These are phyloP conservation scores for Clonostachys rhizophaga DNA, from an alignment of 2,329 filamentous ascomycete genomes.

Conservation along the genomic window DNA sequence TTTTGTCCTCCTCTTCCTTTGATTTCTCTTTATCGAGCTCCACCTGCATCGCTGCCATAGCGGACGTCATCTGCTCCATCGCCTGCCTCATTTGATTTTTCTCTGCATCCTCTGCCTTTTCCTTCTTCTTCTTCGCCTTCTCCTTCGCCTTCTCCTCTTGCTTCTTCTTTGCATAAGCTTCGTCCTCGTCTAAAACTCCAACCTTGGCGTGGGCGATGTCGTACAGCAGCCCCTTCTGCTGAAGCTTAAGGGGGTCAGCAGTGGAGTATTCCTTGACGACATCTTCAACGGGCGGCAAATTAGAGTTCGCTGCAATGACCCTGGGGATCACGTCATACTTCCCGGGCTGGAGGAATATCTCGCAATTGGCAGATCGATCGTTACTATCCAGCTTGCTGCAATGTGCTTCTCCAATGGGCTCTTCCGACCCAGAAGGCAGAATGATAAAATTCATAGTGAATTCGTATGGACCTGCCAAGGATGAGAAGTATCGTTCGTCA, in stretches of 20 bases:
- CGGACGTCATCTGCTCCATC: background rate
- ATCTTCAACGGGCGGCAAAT: constrained; percentile 48
- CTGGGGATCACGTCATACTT: constrained; percentile 66
- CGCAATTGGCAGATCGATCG: constrained; percentile 64
- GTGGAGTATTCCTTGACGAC: constrained; percentile 44
- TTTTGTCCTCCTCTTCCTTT: background rate
- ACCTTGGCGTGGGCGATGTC: constrained; percentile 60
- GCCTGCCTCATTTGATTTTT: constrained; percentile 9
- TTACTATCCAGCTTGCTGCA: constrained; percentile 23
- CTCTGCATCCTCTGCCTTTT: constrained; percentile 2
- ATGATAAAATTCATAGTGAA: constrained; percentile 32
- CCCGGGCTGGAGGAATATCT: constrained; percentile 63
- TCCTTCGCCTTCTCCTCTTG: constrained; percentile 18
- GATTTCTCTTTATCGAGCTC: constrained; percentile 2
- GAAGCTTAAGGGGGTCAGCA: constrained; percentile 56
- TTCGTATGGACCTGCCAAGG: constrained; percentile 35
- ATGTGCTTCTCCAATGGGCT: background rate
- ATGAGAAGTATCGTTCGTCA: constrained; percentile 37
- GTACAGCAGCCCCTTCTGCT: constrained; percentile 53
- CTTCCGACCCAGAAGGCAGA: too few species aligned
- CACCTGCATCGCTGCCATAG: background rate
- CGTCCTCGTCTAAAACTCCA: constrained; percentile 44
- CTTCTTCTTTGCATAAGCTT: constrained; percentile 15
- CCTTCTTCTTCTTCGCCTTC: constrained; percentile 14
- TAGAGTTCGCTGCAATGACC: constrained; percentile 49